Evolutionary conservation across 371 early-diverging fungal species (phyloP).

Genomic region (Lichtheimia ornata): DNA sequence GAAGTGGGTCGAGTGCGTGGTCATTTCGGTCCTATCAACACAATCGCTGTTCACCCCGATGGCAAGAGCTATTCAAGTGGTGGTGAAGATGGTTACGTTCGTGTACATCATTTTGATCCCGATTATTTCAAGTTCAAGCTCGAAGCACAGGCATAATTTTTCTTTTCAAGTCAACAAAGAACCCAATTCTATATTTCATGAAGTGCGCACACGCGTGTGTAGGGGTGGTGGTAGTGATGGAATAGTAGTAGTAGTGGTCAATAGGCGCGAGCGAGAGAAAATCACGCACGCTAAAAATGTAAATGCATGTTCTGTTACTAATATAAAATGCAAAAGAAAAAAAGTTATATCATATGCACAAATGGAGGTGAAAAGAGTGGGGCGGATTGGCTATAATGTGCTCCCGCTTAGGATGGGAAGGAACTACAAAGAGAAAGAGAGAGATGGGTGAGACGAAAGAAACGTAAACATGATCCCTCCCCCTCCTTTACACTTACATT

Average conservation of each 20-base stretch:
- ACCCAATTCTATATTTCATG: too few species aligned
- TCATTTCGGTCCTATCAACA: constrained; percentile 99
- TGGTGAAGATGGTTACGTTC: constrained; percentile 98
- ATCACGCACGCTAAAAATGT: too few species aligned
- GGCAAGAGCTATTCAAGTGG: constrained; percentile 95
- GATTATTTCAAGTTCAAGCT: constrained; percentile 95
- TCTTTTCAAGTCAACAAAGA: too few species aligned
- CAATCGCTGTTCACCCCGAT: constrained; percentile 95
- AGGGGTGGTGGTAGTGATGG: too few species aligned
- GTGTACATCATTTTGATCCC: constrained; percentile 94
- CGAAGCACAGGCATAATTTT: constrained; percentile 33
- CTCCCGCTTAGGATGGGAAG: constrained; percentile 12
- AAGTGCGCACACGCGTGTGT: too few species aligned
- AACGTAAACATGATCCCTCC: too few species aligned
- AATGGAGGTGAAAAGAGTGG: background rate
- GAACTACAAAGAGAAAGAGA: background rate
- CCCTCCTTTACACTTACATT: too few species aligned
- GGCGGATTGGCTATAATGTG: constrained; percentile 5
- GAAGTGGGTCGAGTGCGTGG: constrained; percentile 98
- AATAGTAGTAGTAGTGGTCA: too few species aligned
- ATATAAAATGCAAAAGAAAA: background rate
- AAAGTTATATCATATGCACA: background rate
- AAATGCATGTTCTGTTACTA: background rate
- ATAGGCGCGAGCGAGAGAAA: too few species aligned
- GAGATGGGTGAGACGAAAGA: background rate